Evolutionary conservation across 2,329 filamentous ascomycete species (phyloP).

Genomic region (Ascochyta viciae-villosae): DNA sequence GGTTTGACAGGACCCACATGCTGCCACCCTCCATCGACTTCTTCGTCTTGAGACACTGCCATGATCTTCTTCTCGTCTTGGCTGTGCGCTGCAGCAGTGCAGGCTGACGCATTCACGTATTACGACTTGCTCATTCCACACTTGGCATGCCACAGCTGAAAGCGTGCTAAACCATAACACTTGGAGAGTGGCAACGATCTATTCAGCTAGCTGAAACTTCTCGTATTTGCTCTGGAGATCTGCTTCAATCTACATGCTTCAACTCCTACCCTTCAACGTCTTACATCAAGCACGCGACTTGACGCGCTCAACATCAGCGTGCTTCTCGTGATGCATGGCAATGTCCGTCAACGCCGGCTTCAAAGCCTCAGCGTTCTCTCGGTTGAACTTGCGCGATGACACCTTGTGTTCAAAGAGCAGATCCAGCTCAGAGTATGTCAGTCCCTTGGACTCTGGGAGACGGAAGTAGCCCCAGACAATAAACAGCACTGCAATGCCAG

Average conservation of each 20-base stretch:
- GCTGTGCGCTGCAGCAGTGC: neutral
- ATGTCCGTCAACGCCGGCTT: slow-evolving; percentile 28
- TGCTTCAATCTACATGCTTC: neutral
- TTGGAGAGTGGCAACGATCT: neutral
- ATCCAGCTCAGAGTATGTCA: slow-evolving; percentile 33
- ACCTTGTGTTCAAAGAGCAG: slow-evolving; percentile 33
- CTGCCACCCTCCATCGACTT: slow-evolving; percentile 5
- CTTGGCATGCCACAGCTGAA: slow-evolving; percentile 9
- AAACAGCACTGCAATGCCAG: slow-evolving; percentile 27
- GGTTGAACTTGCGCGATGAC: slow-evolving; percentile 33
- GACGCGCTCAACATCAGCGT: slow-evolving; percentile 23
- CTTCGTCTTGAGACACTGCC: slow-evolving; percentile 5
- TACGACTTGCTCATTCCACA: slow-evolving; percentile 7
- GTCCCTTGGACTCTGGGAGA: slow-evolving; percentile 30
- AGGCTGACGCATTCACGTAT: slow-evolving; percentile 2
- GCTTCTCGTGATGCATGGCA: slow-evolving; percentile 28
- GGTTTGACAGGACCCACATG: slow-evolving; percentile 1
- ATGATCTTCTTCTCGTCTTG: slow-evolving; percentile 4
- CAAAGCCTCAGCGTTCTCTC: slow-evolving; percentile 26
- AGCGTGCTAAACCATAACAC: neutral
- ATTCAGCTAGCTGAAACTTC: slow-evolving; percentile 3
- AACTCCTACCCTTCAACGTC: too few relatives aligned
- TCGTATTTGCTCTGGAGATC: slow-evolving; percentile 2
- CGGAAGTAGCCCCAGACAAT: slow-evolving; percentile 34
- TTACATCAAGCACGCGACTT: slow-evolving; percentile 21